Evolutionary conservation across 148 eudicot genomes (phyloP), one percentile per base, ranked within the genome.

Genomic region (Vaccinium macrocarpon): DNA sequence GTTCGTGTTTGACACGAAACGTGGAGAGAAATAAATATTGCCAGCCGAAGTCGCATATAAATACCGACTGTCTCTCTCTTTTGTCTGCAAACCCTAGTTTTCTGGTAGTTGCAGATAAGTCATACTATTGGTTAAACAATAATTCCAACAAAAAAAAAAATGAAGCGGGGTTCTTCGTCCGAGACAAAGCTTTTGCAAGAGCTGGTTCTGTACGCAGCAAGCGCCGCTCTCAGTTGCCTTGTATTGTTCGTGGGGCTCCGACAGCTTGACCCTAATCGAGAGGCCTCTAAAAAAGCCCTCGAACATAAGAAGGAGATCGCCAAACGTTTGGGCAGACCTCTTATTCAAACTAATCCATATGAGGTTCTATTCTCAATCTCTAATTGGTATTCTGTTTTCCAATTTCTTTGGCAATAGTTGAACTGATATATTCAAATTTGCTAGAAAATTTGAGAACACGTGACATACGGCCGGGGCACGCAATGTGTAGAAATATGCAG

Each of bases 251-350:
- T 86, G 19, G 98, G 98, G 12, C 88, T 94, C 46, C 89, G 86
- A 49, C 93, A 89, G 4, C 89, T 96, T 29, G 99, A 96, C 93
- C 99, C 98, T 10, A 94, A 96, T 85, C 98, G 99, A 66, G 97
- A 93, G 72, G 80, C 99, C n/a, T 89, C 97, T 16, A 92, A 96
- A 72, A 95, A 93, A 85, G 98, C 98, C 21, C 86, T 93, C 10
- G 90, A 94, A 50, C 95, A 89, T 4, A 95, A 94, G 90, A 95
- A 94, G 83, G 96, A 94, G 50, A 93, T 95, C 53, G 91, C 97
- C 53, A 95, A 90, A 86, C 93, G 98, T 12, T 86, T 96, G 86
- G 98, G 98, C 32, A 87, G 99, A 21, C 98, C 98, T 55, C 92
- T 94, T 8, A 88, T 96, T 81, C 83, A 96, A 0, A 96, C 98